A percentile compares a stretch with the other conserved stretches of the same genome.
Evolutionary conservation across 1,284 basidiomycete genomes (phyloP).

Genomic region (Ustilago tritici): DNA sequence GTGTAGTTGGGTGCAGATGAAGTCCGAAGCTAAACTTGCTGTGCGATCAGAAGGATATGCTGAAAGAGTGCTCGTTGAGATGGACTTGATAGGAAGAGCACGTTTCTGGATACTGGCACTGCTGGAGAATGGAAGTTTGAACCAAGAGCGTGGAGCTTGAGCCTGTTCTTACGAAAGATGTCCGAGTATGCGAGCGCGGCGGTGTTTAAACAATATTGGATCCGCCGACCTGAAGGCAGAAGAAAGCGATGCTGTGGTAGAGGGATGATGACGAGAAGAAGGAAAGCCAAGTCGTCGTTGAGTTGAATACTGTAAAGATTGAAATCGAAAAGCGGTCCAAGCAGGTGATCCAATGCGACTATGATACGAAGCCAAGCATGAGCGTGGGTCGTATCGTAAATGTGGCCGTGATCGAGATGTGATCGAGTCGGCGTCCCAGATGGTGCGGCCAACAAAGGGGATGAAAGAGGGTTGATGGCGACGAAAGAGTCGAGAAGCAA

Average conservation of each 20-base stretch:
- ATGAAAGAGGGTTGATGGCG: constrained; percentile 1
- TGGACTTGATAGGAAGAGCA: background rate
- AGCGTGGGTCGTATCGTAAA: too few relatives aligned
- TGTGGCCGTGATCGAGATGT: background rate
- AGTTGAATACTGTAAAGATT: background rate
- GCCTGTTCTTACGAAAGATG: background rate
- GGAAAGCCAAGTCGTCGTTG: background rate
- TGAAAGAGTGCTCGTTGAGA: background rate
- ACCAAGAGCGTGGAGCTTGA: background rate
- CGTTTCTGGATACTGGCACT: background rate
- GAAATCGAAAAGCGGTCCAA: constrained; percentile 3
- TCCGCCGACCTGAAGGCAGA: background rate
- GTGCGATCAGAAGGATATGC: background rate
- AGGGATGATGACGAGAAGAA: background rate
- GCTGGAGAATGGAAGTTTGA: background rate
- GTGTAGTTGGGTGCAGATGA: background rate
- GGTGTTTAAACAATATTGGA: background rate
- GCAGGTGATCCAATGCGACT: constrained; percentile 1
- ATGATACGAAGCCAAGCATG: background rate
- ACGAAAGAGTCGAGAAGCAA: constrained; percentile 4
- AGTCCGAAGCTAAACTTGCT: background rate
- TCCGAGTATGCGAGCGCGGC: background rate
- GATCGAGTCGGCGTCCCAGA: background rate
- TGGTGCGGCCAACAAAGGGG: constrained; percentile 1
- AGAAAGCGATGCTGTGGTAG: background rate